Base-by-base conservation (phyloP, 2,329 filamentous ascomycete genomes). In the Cercospora beticola region DNA sequence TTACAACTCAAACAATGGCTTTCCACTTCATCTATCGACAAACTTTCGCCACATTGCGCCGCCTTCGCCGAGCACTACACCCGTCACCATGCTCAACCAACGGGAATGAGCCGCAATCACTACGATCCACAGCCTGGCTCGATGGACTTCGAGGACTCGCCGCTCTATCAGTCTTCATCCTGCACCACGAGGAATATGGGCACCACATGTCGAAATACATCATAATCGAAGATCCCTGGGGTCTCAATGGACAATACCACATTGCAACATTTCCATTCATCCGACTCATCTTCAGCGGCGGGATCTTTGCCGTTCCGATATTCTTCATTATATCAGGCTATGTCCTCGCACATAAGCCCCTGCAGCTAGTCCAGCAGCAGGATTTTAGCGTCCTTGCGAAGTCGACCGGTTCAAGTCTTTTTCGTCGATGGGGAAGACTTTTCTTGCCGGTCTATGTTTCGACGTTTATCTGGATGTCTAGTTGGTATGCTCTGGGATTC, bases 81-180 rank as follows among this genome's bases (percentile, higher is more conserved):
- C 43, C 43, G 1, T 18, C 43, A 21, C 9, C 43, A 10, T 18
- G 43, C n/a, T 49, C 43, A 21, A 12, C 1, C n/a, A 10, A 49
- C 43, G 43, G 21, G n/a, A 40, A 3, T 6, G 36, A 40, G 1
- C 36, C 2, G 14, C n/a, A 49, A 9, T 2, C 43, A 3, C 30
- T 65, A n/a, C 64, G 84, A 4, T 79, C 81, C 18, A 88, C 87
- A 6, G 86, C 87, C 16, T 88, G 86, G 72, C 82, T 89, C 14
- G 89, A 91, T 72, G 89, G 89, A 14, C 79, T 91, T 7, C 81
- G 89, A 72, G 89, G 89, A 2, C 89, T 90, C 71, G 88, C 88
- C 5, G 87, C 89, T 3, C 82, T 91, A 31, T 76, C 90, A n/a
- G 89, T 91, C 16, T 91, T 90, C 76, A 81, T 84, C 72, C 86